Percentiles rank a stretch among this genome's conserved stretches.
Conservation (phyloP, 345 rosid species). For the Sonneratia alba region DNA sequence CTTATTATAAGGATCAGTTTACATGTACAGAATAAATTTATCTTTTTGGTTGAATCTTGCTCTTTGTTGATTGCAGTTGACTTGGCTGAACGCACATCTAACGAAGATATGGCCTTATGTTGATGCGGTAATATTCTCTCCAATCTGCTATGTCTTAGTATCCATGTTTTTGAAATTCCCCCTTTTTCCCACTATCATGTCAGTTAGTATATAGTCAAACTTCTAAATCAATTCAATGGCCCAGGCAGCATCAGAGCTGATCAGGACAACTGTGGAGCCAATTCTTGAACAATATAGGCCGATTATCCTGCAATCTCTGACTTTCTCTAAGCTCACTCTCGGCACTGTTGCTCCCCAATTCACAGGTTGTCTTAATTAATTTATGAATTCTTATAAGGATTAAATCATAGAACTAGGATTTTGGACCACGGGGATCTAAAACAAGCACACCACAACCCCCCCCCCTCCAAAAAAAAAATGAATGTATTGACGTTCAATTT, state of each 20-base stretch:
- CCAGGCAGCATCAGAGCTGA: constrained; percentile 95
- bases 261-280: constrained; percentile 83
- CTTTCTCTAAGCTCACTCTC: constrained; percentile 87
- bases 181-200: background rate
- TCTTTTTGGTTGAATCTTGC: too few relatives aligned
- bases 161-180: background rate
- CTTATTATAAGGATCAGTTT: background rate
- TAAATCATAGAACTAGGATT: background rate
- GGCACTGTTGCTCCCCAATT: constrained; percentile 99
- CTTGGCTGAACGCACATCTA: constrained; percentile 83
- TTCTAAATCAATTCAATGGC: too few relatives aligned
- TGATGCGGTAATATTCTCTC: constrained; percentile 39
- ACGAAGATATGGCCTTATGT: constrained; percentile 98
- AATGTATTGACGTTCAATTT: too few relatives aligned
- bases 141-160: background rate
- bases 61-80: constrained; percentile 45
- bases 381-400: background rate
- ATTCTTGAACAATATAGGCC: constrained; percentile 91
- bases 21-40: too few relatives aligned
- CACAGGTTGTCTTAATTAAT: constrained; percentile 43
- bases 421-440: too few relatives aligned
- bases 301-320: constrained; percentile 71
- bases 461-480: too few relatives aligned
- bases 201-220: too few relatives aligned
- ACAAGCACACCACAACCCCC: too few relatives aligned